Base-by-base conservation (phyloP, 2,329 filamentous ascomycete genomes). In the Ilyonectria robusta region DNA sequence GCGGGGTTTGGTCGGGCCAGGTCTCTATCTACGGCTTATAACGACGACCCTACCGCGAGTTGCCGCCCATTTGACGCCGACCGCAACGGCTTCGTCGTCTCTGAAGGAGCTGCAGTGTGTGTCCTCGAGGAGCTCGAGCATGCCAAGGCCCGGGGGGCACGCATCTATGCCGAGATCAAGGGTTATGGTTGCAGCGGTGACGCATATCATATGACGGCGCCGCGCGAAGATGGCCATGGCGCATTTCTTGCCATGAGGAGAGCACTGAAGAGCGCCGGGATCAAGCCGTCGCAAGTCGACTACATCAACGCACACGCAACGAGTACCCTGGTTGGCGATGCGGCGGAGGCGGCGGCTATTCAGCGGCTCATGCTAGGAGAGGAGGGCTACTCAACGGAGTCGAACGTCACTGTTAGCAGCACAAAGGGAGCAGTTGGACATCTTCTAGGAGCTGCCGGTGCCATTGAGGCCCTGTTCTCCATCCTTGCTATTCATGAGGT, bases 291-390 rank as follows among this genome's bases (percentile, higher is more conserved):
- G 1, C 83, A 90, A 46, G 90, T 99, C 5, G 93, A 95, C 79
- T 99, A 99, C 79, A 88, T 99, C 77, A 99, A 98, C 76, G 96
- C 96, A 1, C 96, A 99, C 78, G 96, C 95, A 1, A 99, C 96
- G 1, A 93, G 93, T 23, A 99, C 95, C 0, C 80, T 86, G 7
- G 86, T 98, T 2, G 96, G 96, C 1, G 96, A 99, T 81, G 87
- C 89, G 23, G 95, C 96, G 1, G 96, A 99, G 82, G 95, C 95
- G 57, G 83, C 85, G 8, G 96, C 96, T 0, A 95, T 98, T 73
- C 91, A 90, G 68, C 83, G 88, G 0, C 81, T 99, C 44, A 90
- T 98, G 82, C 84, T 94, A 10, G 93, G 93, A 0, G 87, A 91
- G 23, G 88, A 92, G 19, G 94, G 94, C 0, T 87, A 91, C 62